Conservation (phyloP, 2,329 filamentous ascomycete species). For the Penicillium sp. region DNA sequence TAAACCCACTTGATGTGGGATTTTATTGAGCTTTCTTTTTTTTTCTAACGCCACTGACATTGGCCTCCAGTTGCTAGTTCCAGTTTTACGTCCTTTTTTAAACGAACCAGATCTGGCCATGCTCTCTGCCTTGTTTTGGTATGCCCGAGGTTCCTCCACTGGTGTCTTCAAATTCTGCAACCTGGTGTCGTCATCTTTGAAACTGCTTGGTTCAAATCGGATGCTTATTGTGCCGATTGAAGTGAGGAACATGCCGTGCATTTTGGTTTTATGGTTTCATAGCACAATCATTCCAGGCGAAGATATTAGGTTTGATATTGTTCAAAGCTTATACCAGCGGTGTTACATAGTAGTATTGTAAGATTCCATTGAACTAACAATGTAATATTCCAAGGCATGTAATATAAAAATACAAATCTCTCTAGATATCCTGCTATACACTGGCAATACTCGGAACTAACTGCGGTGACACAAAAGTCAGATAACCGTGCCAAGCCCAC, state of each 20-base stretch:
- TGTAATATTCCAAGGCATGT: background rate
- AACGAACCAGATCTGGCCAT: background rate
- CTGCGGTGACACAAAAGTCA: too few species aligned
- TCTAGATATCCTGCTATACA: background rate
- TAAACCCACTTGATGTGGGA: background rate
- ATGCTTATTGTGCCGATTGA: background rate
- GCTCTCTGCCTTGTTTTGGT: constrained; percentile 2
- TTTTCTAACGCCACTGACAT: background rate
- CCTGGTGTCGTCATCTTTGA: background rate
- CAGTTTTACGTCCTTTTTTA: background rate
- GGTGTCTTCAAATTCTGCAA: background rate
- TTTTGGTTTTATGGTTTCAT: background rate
- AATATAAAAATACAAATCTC: background rate
- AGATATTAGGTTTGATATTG: background rate
- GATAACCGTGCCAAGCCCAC: too few species aligned
- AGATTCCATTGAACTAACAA: background rate
- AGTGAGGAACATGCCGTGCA: background rate
- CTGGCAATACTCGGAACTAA: background rate
- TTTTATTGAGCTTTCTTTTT: background rate
- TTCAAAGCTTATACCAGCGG: background rate
- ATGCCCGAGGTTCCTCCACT: background rate
- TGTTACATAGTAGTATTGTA: background rate
- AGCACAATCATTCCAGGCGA: background rate
- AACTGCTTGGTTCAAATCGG: background rate
- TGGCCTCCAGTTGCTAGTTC: background rate